phyloP scores from a whole-genome alignment of 805 yeast species.

The Starmerella bombi region DNA sequence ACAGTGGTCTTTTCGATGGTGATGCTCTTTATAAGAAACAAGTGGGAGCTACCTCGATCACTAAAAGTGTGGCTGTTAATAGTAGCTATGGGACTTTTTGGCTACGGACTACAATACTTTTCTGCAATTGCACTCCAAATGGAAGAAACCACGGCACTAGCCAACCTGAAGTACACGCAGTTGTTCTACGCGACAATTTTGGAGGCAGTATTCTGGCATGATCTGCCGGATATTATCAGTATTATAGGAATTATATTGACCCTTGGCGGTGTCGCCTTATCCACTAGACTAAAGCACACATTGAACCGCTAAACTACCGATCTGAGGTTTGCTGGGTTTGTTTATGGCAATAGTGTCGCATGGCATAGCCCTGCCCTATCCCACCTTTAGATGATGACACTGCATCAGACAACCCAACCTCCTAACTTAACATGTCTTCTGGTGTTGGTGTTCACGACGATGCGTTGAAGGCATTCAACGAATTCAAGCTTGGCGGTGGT shows the following conservation, averaged over 20 bases:
- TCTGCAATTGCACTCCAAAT: slow-evolving; percentile 73
- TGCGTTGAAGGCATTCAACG: slow-evolving; percentile 87
- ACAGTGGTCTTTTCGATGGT: slow-evolving; percentile 42
- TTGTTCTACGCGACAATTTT: slow-evolving; percentile 65
- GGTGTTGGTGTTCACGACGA: slow-evolving; percentile 83
- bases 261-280: slow-evolving; percentile 26
- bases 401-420: not conserved
- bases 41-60: slow-evolving; percentile 7
- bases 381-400: too few relatives aligned
- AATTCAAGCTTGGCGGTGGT: slow-evolving; percentile 68
- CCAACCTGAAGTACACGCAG: slow-evolving; percentile 63
- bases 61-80: slow-evolving; percentile 42
- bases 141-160: slow-evolving; percentile 63
- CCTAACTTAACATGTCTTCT: slow-evolving; percentile 15
- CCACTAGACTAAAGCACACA: slow-evolving; percentile 2
- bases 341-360: too few relatives aligned
- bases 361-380: too few relatives aligned
- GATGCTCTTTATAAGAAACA: slow-evolving; percentile 22
- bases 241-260: slow-evolving; percentile 57
- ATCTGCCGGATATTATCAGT: slow-evolving; percentile 57
- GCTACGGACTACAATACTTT: slow-evolving; percentile 69
- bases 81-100: slow-evolving; percentile 51
- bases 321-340: too few relatives aligned
- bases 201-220: slow-evolving; percentile 61
- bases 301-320: too few relatives aligned